phyloP scores from a whole-genome alignment of 108 stramenopile species.

The Tribonema minus region DNA sequence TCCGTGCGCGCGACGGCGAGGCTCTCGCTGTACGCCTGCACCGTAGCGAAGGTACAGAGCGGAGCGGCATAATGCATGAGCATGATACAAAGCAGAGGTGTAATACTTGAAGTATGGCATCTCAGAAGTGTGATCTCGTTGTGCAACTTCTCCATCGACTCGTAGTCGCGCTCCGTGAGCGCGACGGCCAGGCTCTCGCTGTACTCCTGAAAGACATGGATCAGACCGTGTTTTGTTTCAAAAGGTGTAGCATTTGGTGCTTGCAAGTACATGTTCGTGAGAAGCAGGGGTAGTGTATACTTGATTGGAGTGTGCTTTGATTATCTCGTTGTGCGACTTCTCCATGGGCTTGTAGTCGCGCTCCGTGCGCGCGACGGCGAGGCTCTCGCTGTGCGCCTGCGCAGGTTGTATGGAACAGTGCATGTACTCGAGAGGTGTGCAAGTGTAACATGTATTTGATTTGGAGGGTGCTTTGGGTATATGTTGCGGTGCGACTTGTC shows the following conservation, averaged over 20 bases:
- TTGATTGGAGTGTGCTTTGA: too few species aligned
- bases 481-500: slow-evolving; percentile 18
- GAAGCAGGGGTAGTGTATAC: too few species aligned
- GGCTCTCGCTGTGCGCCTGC: slow-evolving; percentile 17
- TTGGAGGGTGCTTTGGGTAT: too few species aligned
- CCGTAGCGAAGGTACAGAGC: background rate
- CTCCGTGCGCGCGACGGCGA: slow-evolving; percentile 6
- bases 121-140: too few species aligned
- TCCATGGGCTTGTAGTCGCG: slow-evolving; percentile 36
- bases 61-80: background rate
- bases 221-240: too few species aligned
- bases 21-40: slow-evolving; percentile 28
- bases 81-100: too few species aligned
- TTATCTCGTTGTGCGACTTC: slow-evolving; percentile 27
- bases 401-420: too few species aligned
- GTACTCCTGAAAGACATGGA: too few species aligned
- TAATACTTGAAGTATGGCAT: too few species aligned
- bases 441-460: too few species aligned
- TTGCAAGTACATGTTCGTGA: too few species aligned
- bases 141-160: slow-evolving; percentile 19
- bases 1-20: slow-evolving; percentile 13
- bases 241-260: slow-evolving; percentile 4
- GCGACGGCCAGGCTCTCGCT: slow-evolving; percentile 10
- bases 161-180: slow-evolving; percentile 23
- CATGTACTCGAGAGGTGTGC: too few species aligned